A percentile compares a stretch with the other conserved stretches of the same genome.
Conservation (phyloP, 2,329 filamentous ascomycete species). For the Xenoacremonium recifei region DNA sequence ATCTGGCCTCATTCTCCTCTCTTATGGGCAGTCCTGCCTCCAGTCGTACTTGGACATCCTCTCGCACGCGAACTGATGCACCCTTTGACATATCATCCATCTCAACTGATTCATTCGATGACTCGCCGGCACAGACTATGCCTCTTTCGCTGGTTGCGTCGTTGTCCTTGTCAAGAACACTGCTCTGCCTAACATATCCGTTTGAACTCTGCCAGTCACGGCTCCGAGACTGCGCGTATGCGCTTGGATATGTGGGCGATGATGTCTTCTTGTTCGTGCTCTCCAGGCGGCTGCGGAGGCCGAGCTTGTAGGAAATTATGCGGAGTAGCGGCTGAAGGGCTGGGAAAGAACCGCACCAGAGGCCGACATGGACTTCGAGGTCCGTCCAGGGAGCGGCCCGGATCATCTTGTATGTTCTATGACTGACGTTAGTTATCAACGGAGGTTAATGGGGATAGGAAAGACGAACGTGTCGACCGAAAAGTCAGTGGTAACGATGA, state of each 20-base stretch:
- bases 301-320: conserved; percentile 17
- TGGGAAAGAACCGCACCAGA: conserved; percentile 42
- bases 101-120: conserved; percentile 11
- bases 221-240: conserved; percentile 5
- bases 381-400: conserved; percentile 38
- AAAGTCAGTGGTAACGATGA: conserved; percentile 32
- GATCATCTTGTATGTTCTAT: conserved; percentile 37
- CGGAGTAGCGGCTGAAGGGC: conserved; percentile 38
- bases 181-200: conserved; percentile 12
- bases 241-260: conserved; percentile 15
- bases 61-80: conserved; percentile 17
- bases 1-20: conserved; percentile 12
- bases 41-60: conserved; percentile 18
- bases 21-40: conserved; percentile 13
- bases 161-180: conserved; percentile 2
- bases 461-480: conserved; percentile 30
- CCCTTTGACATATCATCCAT: conserved; percentile 10
- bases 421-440: background rate
- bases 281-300: conserved; percentile 10
- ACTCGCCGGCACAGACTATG: conserved; percentile 10
- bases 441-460: no score
- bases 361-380: conserved; percentile 40
- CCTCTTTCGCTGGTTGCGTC: conserved; percentile 5
- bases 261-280: conserved; percentile 19
- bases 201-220: conserved; percentile 13